Evolutionary conservation across 441 rosid genomes (phyloP).

Genomic region (Pelargonium fulgidum): DNA sequence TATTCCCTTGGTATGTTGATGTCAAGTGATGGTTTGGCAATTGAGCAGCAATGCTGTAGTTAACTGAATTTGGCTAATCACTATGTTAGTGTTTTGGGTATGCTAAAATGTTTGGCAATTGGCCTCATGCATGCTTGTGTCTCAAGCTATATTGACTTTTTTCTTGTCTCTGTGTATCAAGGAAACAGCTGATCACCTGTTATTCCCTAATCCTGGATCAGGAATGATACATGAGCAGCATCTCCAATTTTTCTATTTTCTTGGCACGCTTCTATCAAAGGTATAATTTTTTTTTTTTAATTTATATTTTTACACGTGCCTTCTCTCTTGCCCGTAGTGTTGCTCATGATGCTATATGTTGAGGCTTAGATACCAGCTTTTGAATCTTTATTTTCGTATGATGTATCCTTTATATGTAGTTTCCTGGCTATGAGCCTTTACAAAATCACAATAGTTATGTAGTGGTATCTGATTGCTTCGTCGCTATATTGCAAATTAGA

Average conservation of each 20-base stretch:
- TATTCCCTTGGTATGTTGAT: background rate
- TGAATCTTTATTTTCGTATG: background rate
- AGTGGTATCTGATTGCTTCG: background rate
- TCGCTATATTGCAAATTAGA: background rate
- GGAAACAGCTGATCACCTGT: constrained; percentile 97
- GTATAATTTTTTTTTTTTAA: constrained; percentile 32
- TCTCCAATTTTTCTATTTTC: constrained; percentile 93
- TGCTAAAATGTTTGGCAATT: background rate
- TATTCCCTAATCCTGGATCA: constrained; percentile 98
- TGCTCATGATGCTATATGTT: background rate
- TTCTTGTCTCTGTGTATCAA: constrained; percentile 30
- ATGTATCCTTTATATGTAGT: no score
- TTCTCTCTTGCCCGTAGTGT: background rate
- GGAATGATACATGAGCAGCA: constrained; percentile 96
- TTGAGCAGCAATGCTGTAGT: background rate
- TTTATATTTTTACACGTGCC: background rate
- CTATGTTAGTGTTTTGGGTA: no score
- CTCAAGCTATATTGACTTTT: constrained; percentile 7
- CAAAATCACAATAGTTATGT: background rate
- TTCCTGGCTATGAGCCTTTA: no score
- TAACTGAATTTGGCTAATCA: no score
- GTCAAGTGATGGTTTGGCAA: background rate
- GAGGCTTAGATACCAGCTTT: background rate
- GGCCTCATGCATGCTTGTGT: background rate
- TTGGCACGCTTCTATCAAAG: constrained; percentile 90